A percentile compares a stretch with the other conserved stretches of the same genome.
Conservation (phyloP, 2,329 filamentous ascomycete species). For the Paracorniculantispora psalliotae region DNA sequence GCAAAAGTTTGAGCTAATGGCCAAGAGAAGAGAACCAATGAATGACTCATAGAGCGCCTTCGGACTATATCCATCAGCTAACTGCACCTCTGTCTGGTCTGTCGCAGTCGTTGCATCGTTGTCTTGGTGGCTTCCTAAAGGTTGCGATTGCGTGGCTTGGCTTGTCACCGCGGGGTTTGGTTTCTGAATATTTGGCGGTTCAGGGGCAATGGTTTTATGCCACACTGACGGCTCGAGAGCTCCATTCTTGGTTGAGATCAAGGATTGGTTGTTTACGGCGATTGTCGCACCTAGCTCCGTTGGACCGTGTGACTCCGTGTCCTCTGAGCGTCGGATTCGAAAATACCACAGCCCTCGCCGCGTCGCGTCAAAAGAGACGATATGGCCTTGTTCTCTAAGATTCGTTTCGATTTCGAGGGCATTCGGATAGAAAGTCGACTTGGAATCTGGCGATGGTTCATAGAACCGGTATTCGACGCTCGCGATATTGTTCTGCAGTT, state of each 20-base stretch:
- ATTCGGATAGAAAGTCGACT: slow-evolving; percentile 39
- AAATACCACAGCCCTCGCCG: slow-evolving; percentile 53
- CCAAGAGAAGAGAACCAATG: slow-evolving; percentile 46
- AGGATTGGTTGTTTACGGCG: neutral
- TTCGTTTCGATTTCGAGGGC: slow-evolving; percentile 48
- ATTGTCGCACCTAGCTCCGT: slow-evolving; percentile 2
- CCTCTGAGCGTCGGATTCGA: slow-evolving; percentile 40
- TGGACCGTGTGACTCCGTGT: slow-evolving; percentile 20
- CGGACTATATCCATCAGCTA: slow-evolving; percentile 21
- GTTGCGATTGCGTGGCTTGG: slow-evolving; percentile 13
- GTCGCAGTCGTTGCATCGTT: slow-evolving; percentile 20
- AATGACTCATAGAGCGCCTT: slow-evolving; percentile 51
- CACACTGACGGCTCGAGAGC: slow-evolving; percentile 4
- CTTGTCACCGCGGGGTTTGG: neutral
- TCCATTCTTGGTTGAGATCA: neutral
- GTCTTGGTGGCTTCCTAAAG: slow-evolving; percentile 18
- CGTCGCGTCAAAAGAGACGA: slow-evolving; percentile 48
- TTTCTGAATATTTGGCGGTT: neutral
- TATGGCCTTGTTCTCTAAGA: slow-evolving; percentile 47
- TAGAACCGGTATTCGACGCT: slow-evolving; percentile 52
- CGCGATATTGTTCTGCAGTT: slow-evolving; percentile 50
- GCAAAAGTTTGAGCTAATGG: slow-evolving; percentile 48
- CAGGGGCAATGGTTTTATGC: slow-evolving; percentile 5
- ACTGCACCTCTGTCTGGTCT: slow-evolving; percentile 19
- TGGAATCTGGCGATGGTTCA: slow-evolving; percentile 41